phyloP scores from a whole-genome alignment of 202 grass and related monocot species.

The Hordeum pubiflorum region DNA sequence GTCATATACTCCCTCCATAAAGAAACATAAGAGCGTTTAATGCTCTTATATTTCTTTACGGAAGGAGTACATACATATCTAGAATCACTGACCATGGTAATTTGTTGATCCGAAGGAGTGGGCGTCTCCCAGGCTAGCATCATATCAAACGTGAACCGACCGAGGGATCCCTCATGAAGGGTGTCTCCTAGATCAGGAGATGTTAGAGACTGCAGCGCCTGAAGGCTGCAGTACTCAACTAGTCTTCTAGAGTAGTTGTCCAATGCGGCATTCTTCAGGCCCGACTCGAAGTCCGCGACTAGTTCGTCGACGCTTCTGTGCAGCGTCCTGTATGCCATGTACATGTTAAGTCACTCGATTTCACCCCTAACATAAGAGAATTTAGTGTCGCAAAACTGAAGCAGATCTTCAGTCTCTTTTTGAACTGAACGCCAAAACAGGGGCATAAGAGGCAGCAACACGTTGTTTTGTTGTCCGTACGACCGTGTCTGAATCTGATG shows the following conservation, averaged over 20 bases:
- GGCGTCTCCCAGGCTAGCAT: slow-evolving; percentile 91
- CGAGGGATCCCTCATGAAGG: slow-evolving; percentile 53
- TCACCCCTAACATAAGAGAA: background rate
- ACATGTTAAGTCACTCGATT: background rate
- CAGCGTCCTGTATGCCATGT: slow-evolving; percentile 41
- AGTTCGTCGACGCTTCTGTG: slow-evolving; percentile 43
- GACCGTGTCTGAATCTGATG: background rate
- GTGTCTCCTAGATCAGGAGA: slow-evolving; percentile 41
- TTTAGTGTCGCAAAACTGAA: background rate
- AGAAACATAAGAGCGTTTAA: too few species aligned
- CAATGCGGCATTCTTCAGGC: slow-evolving; percentile 39
- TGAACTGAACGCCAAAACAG: background rate
- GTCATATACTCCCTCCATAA: too few species aligned
- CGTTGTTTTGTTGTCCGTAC: background rate
- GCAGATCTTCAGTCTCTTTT: background rate
- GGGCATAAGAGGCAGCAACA: background rate
- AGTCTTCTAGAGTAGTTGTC: slow-evolving; percentile 74
- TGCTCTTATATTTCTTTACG: too few species aligned
- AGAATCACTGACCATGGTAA: slow-evolving; percentile 37
- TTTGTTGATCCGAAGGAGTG: slow-evolving; percentile 33
- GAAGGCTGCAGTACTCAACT: slow-evolving; percentile 73
- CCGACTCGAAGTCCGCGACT: slow-evolving; percentile 44
- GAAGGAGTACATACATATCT: background rate
- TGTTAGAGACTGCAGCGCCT: slow-evolving; percentile 42
- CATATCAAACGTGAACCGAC: slow-evolving; percentile 83